These are phyloP conservation scores for Blastocladiella britannica DNA, from an alignment of 192 early-diverging fungal genomes.

Conservation along the genomic window DNA sequence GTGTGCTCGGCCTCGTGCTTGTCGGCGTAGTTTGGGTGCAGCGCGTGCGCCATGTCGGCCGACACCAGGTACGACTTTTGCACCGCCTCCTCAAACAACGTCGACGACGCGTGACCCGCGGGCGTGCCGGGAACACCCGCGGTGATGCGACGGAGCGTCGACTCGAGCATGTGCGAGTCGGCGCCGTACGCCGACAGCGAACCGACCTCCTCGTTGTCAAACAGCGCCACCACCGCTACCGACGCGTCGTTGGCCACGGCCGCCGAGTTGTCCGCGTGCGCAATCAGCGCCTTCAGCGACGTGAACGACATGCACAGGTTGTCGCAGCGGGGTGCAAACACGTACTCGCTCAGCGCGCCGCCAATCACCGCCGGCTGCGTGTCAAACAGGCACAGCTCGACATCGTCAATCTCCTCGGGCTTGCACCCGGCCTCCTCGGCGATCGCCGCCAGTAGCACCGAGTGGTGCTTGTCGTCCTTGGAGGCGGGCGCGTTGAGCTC, in stretches of 20 bases:
- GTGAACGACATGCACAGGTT: conserved; percentile 90
- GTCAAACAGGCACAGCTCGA: conserved; percentile 95
- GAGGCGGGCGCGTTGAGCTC: conserved; percentile 8
- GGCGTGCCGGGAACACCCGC: conserved; percentile 6
- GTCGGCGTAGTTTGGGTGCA: conserved; percentile 38
- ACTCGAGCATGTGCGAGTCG: conserved; percentile 64
- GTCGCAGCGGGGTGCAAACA: conserved; percentile 82
- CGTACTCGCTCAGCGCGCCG: conserved; percentile 76
- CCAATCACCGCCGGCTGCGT: conserved; percentile 77
- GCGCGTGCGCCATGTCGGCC: conserved; percentile 82
- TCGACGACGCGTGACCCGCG: conserved; percentile 9
- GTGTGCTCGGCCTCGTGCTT: conserved; percentile 89
- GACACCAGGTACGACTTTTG: conserved; percentile 70
- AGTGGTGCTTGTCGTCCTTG: conserved; percentile 48
- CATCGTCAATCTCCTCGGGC: conserved; percentile 68
- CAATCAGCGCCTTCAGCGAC: conserved; percentile 27
- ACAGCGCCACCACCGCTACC: conserved; percentile 71
- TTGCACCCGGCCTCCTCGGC: conserved; percentile 38
- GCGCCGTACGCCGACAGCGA: conserved; percentile 83
- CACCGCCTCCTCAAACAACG: conserved; percentile 67
- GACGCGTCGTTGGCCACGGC: conserved; percentile 38
- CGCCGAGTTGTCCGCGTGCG: conserved; percentile 17
- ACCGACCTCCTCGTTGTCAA: conserved; percentile 98
- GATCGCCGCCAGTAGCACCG: conserved; percentile 53
- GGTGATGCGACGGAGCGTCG: conserved; percentile 34